A percentile compares a stretch with the other conserved stretches of the same genome.
Evolutionary conservation across 2,329 filamentous ascomycete genomes (phyloP).

Genomic region (Ramularia endophylla): DNA sequence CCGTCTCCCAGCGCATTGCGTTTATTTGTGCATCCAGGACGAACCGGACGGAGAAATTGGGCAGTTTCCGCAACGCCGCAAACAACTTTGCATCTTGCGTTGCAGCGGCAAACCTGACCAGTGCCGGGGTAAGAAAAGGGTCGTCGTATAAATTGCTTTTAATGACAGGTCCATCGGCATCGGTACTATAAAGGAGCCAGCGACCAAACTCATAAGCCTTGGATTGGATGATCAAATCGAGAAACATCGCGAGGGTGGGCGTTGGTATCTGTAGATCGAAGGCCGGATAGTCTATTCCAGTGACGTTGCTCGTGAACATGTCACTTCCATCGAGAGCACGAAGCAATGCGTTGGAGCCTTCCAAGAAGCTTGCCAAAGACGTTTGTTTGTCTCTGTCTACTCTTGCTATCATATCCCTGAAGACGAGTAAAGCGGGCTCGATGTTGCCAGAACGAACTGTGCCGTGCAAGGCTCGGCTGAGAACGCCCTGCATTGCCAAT

Average conservation of each 20-base stretch:
- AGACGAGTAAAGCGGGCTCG: conserved; percentile 32
- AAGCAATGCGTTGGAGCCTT: conserved; percentile 8
- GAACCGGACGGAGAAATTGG: conserved; percentile 20
- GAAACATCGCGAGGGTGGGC: conserved; percentile 43
- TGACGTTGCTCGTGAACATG: conserved; percentile 26
- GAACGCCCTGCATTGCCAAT: conserved; percentile 36
- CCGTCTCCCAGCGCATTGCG: conserved; percentile 36
- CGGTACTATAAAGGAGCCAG: conserved; percentile 48
- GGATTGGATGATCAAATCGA: conserved; percentile 46
- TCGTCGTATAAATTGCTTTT: conserved; percentile 40
- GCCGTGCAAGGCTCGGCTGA: conserved; percentile 38
- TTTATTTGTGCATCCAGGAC: conserved; percentile 40
- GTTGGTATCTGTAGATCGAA: conserved; percentile 43
- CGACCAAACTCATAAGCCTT: conserved; percentile 45
- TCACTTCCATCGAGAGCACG: conserved; percentile 20
- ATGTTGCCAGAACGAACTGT: conserved; percentile 36
- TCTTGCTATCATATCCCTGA: conserved; percentile 34
- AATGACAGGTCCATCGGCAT: conserved; percentile 51
- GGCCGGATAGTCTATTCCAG: conserved; percentile 39
- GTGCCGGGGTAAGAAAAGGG: conserved; percentile 44
- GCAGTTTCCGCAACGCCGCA: conserved; percentile 16
- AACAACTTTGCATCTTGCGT: conserved; percentile 39
- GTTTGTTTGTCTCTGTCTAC: conserved; percentile 40
- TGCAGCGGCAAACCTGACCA: conserved; percentile 50
- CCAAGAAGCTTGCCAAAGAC: conserved; percentile 39